Percentiles rank a stretch among this genome's conserved stretches.
Conservation (phyloP, 2,329 filamentous ascomycete species). For the Penicillium italicum region DNA sequence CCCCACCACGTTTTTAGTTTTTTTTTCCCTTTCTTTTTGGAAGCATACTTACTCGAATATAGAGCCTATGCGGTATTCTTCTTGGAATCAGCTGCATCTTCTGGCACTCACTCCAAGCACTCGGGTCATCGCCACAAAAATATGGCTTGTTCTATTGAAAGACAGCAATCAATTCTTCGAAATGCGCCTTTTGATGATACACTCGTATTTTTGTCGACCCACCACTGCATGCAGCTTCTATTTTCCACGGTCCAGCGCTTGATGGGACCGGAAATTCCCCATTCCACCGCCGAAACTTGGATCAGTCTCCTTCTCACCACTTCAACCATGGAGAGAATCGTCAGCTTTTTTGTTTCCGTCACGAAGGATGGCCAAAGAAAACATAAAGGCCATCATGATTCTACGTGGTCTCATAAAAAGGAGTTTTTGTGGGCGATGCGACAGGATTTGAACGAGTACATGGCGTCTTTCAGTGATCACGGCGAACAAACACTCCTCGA, state of each 20-base stretch:
- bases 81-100: conserved; percentile 20
- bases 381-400: background rate
- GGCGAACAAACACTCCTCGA: background rate
- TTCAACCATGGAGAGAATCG: conserved; percentile 25
- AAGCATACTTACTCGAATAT: background rate
- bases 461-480: conserved; percentile 4
- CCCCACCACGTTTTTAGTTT: background rate
- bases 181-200: conserved; percentile 23
- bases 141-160: conserved; percentile 8
- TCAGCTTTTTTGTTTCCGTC: conserved; percentile 23
- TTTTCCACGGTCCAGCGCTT: conserved; percentile 23
- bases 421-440: conserved; percentile 29
- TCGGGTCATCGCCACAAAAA: background rate
- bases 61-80: conserved; percentile 28
- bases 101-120: background rate
- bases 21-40: background rate
- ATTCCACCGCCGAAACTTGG: conserved; percentile 24
- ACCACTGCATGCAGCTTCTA: conserved; percentile 27
- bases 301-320: conserved; percentile 27
- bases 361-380: conserved; percentile 17
- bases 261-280: conserved; percentile 26
- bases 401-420: conserved; percentile 21
- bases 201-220: conserved; percentile 22
- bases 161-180: conserved; percentile 24
- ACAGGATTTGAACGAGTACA: conserved; percentile 19